phyloP scores from a whole-genome alignment of 768 basidiomycete species.

The Mrakia frigida region DNA sequence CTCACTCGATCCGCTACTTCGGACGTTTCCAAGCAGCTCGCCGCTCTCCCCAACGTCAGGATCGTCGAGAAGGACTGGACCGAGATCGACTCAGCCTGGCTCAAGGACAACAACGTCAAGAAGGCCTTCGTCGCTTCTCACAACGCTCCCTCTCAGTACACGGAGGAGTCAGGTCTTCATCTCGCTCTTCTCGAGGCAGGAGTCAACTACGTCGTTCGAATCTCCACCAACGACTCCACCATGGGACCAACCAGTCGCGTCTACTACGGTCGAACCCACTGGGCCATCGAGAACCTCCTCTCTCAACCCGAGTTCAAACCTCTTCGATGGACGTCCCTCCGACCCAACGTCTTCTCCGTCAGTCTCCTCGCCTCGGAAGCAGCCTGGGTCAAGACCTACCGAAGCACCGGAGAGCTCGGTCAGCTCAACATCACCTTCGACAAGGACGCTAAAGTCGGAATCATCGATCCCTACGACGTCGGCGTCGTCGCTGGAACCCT shows the following conservation, averaged over 20 bases:
- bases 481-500: slow-evolving; percentile 29
- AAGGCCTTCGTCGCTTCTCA: slow-evolving; percentile 34
- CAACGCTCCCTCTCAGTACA: slow-evolving; percentile 30
- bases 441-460: slow-evolving; percentile 19
- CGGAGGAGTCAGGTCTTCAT: slow-evolving; percentile 31
- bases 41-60: slow-evolving; percentile 28
- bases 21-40: slow-evolving; percentile 23
- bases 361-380: not conserved
- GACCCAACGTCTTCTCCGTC: slow-evolving; percentile 32
- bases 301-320: slow-evolving; percentile 24
- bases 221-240: slow-evolving; percentile 30
- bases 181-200: slow-evolving; percentile 33
- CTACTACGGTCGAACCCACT: slow-evolving; percentile 33
- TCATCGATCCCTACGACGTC: slow-evolving; percentile 33
- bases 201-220: slow-evolving; percentile 33
- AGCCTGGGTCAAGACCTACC: slow-evolving; percentile 22
- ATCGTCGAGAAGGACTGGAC: slow-evolving; percentile 25
- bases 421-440: slow-evolving; percentile 6
- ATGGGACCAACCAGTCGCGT: slow-evolving; percentile 25
- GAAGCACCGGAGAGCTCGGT: slow-evolving; percentile 12
- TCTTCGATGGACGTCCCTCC: slow-evolving; percentile 32
- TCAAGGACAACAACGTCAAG: slow-evolving; percentile 28
- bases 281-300: slow-evolving; percentile 34
- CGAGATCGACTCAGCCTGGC: slow-evolving; percentile 32
- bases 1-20: slow-evolving; percentile 27